Conservation (phyloP, 148 eudicot genomes). For the Dianthus caryophyllus region DNA sequence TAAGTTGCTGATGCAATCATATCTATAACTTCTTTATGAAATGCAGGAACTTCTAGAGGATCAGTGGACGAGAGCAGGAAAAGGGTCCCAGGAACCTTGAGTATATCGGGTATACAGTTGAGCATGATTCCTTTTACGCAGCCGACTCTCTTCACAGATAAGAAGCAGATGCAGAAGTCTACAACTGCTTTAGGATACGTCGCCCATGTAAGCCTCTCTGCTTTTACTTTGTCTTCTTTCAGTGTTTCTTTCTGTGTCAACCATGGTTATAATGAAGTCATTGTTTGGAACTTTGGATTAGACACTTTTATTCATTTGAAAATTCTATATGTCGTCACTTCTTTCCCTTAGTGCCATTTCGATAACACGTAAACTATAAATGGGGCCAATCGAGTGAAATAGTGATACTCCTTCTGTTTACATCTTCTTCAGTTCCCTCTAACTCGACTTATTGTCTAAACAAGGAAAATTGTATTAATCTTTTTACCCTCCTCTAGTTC, state of each 20-base stretch:
- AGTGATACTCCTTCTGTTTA: no score
- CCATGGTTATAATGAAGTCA: background rate
- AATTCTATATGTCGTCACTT: no score
- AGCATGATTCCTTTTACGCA: constrained; percentile 76
- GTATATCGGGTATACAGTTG: constrained; percentile 76
- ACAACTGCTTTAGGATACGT: constrained; percentile 96
- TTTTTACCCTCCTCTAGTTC: no score
- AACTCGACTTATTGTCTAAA: no score
- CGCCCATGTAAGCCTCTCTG: constrained; percentile 71
- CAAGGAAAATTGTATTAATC: no score
- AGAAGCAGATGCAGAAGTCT: constrained; percentile 90
- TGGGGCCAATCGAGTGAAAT: no score
- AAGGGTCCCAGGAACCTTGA: constrained; percentile 55
- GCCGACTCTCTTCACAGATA: constrained; percentile 89
- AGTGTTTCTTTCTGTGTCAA: background rate
- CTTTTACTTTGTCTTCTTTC: constrained; percentile 11
- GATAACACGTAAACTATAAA: no score
- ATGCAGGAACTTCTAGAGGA: constrained; percentile 58
- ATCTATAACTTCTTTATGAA: background rate
- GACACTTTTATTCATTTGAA: no score
- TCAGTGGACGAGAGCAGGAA: constrained; percentile 49
- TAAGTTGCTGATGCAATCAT: background rate
- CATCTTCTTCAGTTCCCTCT: no score
- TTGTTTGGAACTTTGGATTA: no score
- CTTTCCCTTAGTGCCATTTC: no score